phyloP scores from a whole-genome alignment of 305 asterid species.

The Fraxinus nigra region DNA sequence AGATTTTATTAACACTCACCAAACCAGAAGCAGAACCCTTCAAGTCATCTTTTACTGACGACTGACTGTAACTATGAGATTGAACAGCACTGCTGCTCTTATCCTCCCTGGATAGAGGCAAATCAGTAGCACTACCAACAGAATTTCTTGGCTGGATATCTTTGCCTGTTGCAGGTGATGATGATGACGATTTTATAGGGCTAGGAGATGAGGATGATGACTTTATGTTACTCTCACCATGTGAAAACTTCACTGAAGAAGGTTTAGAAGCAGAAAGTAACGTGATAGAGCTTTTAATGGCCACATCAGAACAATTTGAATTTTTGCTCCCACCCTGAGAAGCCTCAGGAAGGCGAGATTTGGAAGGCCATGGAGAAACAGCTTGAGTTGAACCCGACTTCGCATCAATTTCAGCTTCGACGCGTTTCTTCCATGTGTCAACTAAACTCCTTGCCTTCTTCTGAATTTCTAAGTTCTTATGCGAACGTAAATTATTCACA shows the following conservation, averaged over 20 bases:
- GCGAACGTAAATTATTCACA: slow-evolving; percentile 66
- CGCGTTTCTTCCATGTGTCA: slow-evolving; percentile 78
- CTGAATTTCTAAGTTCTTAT: slow-evolving; percentile 68
- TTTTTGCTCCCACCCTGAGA: slow-evolving; percentile 49
- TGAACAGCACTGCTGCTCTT: slow-evolving; percentile 55
- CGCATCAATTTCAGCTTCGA: slow-evolving; percentile 69
- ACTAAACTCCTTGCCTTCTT: slow-evolving; percentile 67
- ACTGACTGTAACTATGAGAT: slow-evolving; percentile 40
- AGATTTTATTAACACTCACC: slow-evolving; percentile 36
- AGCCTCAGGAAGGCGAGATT: slow-evolving; percentile 47
- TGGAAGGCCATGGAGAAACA: slow-evolving; percentile 46
- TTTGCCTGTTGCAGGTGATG: slow-evolving; percentile 47
- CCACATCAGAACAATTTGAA: slow-evolving; percentile 48
- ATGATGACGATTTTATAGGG: slow-evolving; percentile 31
- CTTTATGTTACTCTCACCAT: slow-evolving; percentile 41
- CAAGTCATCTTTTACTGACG: slow-evolving; percentile 43
- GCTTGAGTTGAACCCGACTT: slow-evolving; percentile 47
- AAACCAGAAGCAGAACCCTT: slow-evolving; percentile 42
- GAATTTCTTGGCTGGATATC: slow-evolving; percentile 43
- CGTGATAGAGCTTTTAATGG: slow-evolving; percentile 40
- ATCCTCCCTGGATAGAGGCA: slow-evolving; percentile 46
- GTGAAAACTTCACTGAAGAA: slow-evolving; percentile 39
- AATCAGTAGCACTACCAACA: slow-evolving; percentile 38
- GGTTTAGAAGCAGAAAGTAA: slow-evolving; percentile 47
- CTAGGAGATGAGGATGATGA: slow-evolving; percentile 53